Conservation (phyloP, 2,329 filamentous ascomycete genomes). For the Metarhizium brunneum region DNA sequence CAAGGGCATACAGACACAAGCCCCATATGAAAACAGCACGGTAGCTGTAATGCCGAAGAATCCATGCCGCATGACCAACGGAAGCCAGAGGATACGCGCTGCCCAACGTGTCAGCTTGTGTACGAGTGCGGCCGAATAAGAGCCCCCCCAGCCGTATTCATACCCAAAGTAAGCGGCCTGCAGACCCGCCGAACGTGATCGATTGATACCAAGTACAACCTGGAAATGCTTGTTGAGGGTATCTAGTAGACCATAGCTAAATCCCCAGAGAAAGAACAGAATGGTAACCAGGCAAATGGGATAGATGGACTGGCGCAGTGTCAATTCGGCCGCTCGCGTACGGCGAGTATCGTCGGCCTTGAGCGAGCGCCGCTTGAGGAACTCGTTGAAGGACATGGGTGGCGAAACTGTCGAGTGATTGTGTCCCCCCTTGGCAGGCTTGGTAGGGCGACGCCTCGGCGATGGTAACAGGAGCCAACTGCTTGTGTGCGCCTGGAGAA, state of each 20-base stretch:
- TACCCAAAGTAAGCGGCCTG: conserved; percentile 49
- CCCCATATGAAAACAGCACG: conserved; percentile 61
- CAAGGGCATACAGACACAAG: conserved; percentile 55
- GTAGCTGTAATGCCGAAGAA: conserved; percentile 57
- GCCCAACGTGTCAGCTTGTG: conserved; percentile 23
- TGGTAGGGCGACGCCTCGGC: neutral
- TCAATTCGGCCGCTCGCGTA: conserved; percentile 45
- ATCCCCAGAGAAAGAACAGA: conserved; percentile 38
- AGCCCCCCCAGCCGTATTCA: conserved; percentile 5
- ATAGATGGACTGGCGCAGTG: conserved; percentile 55
- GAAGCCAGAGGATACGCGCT: conserved; percentile 63
- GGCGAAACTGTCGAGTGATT: too few relatives aligned
- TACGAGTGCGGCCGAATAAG: neutral
- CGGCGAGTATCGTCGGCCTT: conserved; percentile 30
- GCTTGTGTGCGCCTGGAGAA: neutral
- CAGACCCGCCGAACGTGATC: conserved; percentile 35
- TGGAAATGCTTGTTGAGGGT: conserved; percentile 44
- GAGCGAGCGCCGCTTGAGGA: conserved; percentile 35
- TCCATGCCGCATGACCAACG: conserved; percentile 51
- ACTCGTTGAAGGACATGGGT: conserved; percentile 32
- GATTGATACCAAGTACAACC: conserved; percentile 32
- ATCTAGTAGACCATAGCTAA: conserved; percentile 35
- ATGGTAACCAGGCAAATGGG: conserved; percentile 49
- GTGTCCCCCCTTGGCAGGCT: too few relatives aligned
- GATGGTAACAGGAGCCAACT: neutral